Base-by-base conservation (phyloP, 139 green algal genomes). In the Ettlia oleoabundans region DNA sequence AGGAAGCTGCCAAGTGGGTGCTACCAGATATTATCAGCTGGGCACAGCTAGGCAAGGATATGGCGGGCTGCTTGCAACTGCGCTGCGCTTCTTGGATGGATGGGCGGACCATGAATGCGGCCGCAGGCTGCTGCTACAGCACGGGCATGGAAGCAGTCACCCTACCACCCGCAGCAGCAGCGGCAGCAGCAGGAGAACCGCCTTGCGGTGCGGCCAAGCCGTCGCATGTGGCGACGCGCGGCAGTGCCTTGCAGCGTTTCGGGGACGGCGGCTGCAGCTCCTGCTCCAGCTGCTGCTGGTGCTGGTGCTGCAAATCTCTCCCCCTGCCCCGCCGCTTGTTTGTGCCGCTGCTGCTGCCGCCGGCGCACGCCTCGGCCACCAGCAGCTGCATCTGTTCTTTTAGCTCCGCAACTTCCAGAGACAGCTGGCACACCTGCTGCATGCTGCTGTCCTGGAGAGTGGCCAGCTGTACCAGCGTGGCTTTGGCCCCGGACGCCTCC, bases 391-490 rank as follows among this genome's bases (percentile, higher is more conserved):
- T 43, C 51, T 66, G 71, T 32, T 66, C 47, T 10, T 78, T 65
- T 3, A 78, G 71, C 28, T 53, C 55, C 21, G 74, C 55, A 52
- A 68, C 55, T 53, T 58, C 55, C 26, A 68, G 55, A 3, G 74
- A 53, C 72, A 80, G 72, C 75, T 81, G 75, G 75, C 55, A 81
- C 75, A 81, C 58, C 58, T 72, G 75, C 72, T 79, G 75, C 58
- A 72, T 53, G 75, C 38, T 72, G 75, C 37, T 72, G 58, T 70
- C 78, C 51, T 77, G 68, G 37, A 84, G 52, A 0, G 18, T 42
- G 37, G 78, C 69, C 69, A 84, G 69, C 78, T 84, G 78, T 26
- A 76, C 61, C 37, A 80, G 55, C 19, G 37, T 32, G 37, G 55
- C 74, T 55, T 76, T 79, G 32, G 78, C 55, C 9, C 26, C 53